Percentiles rank a stretch among this genome's conserved stretches.
These are phyloP conservation scores for Pestalotiopsis sp. DNA, from an alignment of 2,329 filamentous ascomycete genomes.

Conservation along the genomic window DNA sequence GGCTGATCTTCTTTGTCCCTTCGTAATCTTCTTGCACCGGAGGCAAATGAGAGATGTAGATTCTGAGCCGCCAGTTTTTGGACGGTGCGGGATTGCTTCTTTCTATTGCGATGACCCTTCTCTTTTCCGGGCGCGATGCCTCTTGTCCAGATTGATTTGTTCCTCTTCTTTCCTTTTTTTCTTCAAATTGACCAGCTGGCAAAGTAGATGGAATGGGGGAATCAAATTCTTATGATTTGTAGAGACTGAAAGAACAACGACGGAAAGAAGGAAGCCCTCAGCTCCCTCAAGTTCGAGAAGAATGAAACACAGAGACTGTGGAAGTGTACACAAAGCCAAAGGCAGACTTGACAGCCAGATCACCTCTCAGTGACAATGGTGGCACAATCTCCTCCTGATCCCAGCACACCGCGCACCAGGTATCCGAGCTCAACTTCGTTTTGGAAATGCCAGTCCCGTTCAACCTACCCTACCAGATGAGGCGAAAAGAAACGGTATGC, in stretches of 20 bases:
- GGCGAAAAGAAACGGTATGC: not conserved
- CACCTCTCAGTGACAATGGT: conserved; percentile 28
- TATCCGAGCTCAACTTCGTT: conserved; percentile 8
- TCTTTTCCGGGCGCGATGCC: not conserved
- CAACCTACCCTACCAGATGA: conserved; percentile 14
- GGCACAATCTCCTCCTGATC: conserved; percentile 22
- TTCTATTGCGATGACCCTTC: conserved; percentile 10
- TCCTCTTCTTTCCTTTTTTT: conserved; percentile 22
- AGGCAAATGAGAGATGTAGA: conserved; percentile 4
- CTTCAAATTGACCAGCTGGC: conserved; percentile 31
- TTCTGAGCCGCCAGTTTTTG: conserved; percentile 2
- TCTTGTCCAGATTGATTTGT: conserved; percentile 4
- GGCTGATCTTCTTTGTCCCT: not conserved
- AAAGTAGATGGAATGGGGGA: conserved; percentile 32
- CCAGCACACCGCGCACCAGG: conserved; percentile 13
- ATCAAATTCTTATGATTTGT: conserved; percentile 38
- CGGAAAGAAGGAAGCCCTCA: conserved; percentile 21
- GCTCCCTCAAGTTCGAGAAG: conserved; percentile 24
- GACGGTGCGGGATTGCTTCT: conserved; percentile 15
- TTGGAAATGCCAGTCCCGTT: conserved; percentile 7
- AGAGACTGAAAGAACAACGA: conserved; percentile 31
- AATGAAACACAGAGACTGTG: conserved; percentile 24
- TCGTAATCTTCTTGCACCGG: not conserved
- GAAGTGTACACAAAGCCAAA: conserved; percentile 35
- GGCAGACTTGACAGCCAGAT: conserved; percentile 30